Percentiles rank a stretch among this genome's conserved stretches.
Evolutionary conservation across 495 filamentous ascomycete species (phyloP).

Genomic region (Neurospora sp.): DNA sequence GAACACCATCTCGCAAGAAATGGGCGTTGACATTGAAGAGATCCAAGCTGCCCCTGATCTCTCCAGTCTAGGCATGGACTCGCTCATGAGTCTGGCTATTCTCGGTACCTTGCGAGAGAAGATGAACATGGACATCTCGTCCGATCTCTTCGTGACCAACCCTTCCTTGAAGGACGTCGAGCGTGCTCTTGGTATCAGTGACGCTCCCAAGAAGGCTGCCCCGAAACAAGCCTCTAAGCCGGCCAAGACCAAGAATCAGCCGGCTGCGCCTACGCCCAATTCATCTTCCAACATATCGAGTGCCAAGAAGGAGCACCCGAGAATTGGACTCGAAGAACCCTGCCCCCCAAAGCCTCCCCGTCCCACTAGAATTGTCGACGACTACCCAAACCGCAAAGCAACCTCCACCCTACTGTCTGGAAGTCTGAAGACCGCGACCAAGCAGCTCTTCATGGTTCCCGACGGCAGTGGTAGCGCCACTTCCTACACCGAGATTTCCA

Average conservation of each 20-base stretch:
- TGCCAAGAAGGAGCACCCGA: constrained; percentile 9
- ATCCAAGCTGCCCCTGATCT: constrained; percentile 43
- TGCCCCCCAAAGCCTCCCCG: constrained; percentile 24
- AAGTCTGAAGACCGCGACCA: constrained; percentile 46
- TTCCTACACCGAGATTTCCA: constrained; percentile 48
- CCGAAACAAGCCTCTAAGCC: constrained; percentile 20
- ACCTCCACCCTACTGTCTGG: constrained; percentile 54
- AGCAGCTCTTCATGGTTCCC: constrained; percentile 61
- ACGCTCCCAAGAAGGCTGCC: constrained; percentile 25
- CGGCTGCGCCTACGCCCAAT: constrained; percentile 14
- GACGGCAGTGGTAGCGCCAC: constrained; percentile 65
- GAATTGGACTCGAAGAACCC: constrained; percentile 23
- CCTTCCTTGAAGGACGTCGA: constrained; percentile 39
- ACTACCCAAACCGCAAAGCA: constrained; percentile 60
- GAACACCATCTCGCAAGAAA: constrained; percentile 55
- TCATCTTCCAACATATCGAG: not conserved
- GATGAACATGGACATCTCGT: constrained; percentile 35
- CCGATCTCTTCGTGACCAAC: constrained; percentile 37
- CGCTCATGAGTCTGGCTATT: constrained; percentile 48
- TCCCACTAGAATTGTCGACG: constrained; percentile 44
- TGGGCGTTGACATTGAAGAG: constrained; percentile 55
- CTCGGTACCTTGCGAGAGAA: constrained; percentile 49
- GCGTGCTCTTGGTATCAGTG: constrained; percentile 31
- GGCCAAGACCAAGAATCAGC: constrained; percentile 13
- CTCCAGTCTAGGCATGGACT: constrained; percentile 49